phyloP scores from a whole-genome alignment of 73 alveolate species.

The Paramecium sonneborni region DNA sequence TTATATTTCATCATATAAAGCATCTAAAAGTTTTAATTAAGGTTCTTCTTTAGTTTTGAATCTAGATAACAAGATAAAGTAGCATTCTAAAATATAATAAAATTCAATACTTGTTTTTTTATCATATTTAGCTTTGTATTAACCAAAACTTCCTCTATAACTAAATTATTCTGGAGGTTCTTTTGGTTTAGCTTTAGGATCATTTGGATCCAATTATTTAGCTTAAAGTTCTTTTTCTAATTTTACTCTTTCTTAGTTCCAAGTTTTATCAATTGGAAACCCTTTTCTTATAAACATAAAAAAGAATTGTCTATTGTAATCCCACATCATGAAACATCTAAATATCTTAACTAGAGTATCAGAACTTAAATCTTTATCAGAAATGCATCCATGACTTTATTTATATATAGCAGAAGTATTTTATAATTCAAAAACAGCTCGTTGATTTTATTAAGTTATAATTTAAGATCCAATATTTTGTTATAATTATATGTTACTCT shows the following conservation, averaged over 20 bases:
- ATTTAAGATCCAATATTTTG: neutral
- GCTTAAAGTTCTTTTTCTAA: neutral
- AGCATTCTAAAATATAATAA: neutral
- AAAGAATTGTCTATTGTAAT: conserved; percentile 32
- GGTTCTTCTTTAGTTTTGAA: neutral
- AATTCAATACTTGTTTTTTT: neutral
- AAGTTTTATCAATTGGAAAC: conserved; percentile 17
- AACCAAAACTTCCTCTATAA: neutral
- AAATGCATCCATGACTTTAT: neutral
- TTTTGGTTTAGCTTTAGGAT: conserved; percentile 1
- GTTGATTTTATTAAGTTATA: neutral
- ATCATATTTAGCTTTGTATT: neutral
- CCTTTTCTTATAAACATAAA: conserved; percentile 44
- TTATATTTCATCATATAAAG: neutral
- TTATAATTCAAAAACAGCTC: neutral
- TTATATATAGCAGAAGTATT: neutral
- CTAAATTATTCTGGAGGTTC: neutral
- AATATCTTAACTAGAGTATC: neutral
- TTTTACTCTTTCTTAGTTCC: conserved; percentile 11
- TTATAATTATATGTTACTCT: neutral
- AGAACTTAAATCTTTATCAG: neutral
- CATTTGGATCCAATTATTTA: neutral
- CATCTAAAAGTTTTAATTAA: neutral
- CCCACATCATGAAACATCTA: conserved; percentile 16
- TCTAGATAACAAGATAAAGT: neutral